Conservation (phyloP, 1,284 basidiomycete species). For the Moesziomyces aphidis region DNA sequence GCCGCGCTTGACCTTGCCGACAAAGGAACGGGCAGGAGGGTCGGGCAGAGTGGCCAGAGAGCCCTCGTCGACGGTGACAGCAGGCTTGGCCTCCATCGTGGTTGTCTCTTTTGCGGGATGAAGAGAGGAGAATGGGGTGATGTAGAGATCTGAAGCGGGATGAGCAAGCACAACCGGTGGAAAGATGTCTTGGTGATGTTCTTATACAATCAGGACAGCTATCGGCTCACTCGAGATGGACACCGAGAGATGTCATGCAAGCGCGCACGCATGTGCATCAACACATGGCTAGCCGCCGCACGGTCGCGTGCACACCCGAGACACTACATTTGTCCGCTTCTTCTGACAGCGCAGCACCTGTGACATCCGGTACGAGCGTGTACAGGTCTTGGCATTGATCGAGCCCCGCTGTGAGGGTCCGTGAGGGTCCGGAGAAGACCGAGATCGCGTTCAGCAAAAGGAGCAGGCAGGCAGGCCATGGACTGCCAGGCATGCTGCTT, state of each 20-base stretch:
- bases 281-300: neutral
- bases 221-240: too few relatives aligned
- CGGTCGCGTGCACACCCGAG: neutral
- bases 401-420: neutral
- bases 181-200: neutral
- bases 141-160: neutral
- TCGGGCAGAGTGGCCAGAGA: slow-evolving; percentile 21
- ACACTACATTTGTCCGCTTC: neutral
- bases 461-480: neutral
- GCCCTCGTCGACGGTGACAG: slow-evolving; percentile 19
- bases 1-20: slow-evolving; percentile 17
- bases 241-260: neutral
- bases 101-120: neutral
- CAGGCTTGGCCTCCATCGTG: slow-evolving; percentile 20
- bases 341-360: neutral
- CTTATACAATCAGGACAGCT: neutral
- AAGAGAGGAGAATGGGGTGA: neutral
- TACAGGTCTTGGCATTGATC: neutral
- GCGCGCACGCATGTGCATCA: neutral
- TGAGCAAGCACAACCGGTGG: neutral
- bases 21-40: slow-evolving; percentile 15
- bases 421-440: neutral
- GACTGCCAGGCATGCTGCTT: neutral
- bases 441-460: neutral
- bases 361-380: neutral